Percentiles rank a stretch among this genome's conserved stretches.
phyloP scores from a whole-genome alignment of 306 rosid genomes.

The Vigna mungo region DNA sequence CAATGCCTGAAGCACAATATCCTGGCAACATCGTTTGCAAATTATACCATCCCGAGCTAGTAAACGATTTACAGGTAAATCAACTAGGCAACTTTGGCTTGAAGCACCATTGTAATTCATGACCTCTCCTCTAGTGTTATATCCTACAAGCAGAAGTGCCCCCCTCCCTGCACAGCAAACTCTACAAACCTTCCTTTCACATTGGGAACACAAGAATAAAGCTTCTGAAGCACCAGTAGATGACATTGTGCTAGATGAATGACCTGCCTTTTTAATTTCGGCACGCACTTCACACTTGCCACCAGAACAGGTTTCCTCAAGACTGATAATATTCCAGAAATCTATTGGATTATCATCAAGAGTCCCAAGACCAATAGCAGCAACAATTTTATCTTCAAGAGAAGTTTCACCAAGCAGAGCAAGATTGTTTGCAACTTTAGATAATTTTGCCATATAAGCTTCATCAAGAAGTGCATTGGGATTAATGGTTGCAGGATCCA shows the following conservation, averaged over 20 bases:
- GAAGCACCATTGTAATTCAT: conserved; percentile 63
- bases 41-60: conserved; percentile 72
- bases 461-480: conserved; percentile 86
- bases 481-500: conserved; percentile 86
- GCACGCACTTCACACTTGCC: conserved; percentile 87
- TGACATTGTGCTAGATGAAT: conserved; percentile 47
- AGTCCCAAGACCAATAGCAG: conserved; percentile 85
- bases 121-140: conserved; percentile 70
- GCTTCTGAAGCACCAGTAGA: conserved; percentile 57
- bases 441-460: conserved; percentile 70
- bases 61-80: conserved; percentile 68
- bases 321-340: conserved; percentile 82
- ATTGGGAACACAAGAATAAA: conserved; percentile 76
- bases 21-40: conserved; percentile 86
- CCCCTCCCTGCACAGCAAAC: conserved; percentile 97
- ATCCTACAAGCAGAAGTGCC: conserved; percentile 74
- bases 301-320: conserved; percentile 79
- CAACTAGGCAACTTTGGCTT: conserved; percentile 73
- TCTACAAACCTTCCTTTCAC: conserved; percentile 89
- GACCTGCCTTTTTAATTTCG: conserved; percentile 56
- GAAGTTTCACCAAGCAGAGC: conserved; percentile 89
- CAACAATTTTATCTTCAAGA: conserved; percentile 82
- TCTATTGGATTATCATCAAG: conserved; percentile 70
- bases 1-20: conserved; percentile 73
- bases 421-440: conserved; percentile 79